Evolutionary conservation across 2,329 filamentous ascomycete species (phyloP).

Genomic region (Colletotrichum tamarilloi): DNA sequence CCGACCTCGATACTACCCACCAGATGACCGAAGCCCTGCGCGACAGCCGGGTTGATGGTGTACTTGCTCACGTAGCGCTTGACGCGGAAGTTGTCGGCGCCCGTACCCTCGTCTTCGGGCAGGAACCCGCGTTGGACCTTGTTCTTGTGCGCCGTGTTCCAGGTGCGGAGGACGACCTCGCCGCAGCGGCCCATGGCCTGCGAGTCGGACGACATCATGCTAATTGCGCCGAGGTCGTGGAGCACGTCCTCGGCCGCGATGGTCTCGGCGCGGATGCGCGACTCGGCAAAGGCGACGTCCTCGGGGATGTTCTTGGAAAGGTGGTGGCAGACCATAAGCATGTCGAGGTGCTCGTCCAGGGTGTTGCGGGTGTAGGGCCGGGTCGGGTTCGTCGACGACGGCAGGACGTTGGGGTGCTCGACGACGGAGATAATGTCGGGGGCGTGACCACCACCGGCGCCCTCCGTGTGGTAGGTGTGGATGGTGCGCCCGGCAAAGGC

Average conservation of each 20-base stretch:
- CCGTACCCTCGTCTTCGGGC: slow-evolving; percentile 81
- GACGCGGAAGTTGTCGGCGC: slow-evolving; percentile 89
- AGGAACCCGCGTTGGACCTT: slow-evolving; percentile 84
- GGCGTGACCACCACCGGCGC: slow-evolving; percentile 92
- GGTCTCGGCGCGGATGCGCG: slow-evolving; percentile 92
- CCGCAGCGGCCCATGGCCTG: slow-evolving; percentile 98
- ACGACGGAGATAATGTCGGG: slow-evolving; percentile 97
- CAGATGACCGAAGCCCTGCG: slow-evolving; percentile 89
- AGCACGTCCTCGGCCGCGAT: slow-evolving; percentile 97
- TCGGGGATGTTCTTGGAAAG: slow-evolving; percentile 92
- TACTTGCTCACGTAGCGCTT: slow-evolving; percentile 96
- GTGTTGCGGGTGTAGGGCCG: slow-evolving; percentile 92
- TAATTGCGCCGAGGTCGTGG: slow-evolving; percentile 93
- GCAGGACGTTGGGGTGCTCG: slow-evolving; percentile 87
- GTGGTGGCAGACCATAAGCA: slow-evolving; percentile 99
- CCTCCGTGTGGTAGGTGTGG: slow-evolving; percentile 97
- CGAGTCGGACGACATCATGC: slow-evolving; percentile 96
- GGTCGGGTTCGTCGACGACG: slow-evolving; percentile 92
- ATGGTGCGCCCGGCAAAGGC: slow-evolving; percentile 89
- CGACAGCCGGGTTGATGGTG: slow-evolving; percentile 91
- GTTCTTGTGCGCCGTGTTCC: slow-evolving; percentile 98
- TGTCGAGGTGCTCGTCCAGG: slow-evolving; percentile 95
- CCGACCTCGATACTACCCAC: slow-evolving; percentile 90
- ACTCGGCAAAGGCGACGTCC: slow-evolving; percentile 95
- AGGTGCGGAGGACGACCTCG: slow-evolving; percentile 91